Evolutionary conservation across 2,329 filamentous ascomycete genomes (phyloP), one percentile per base, ranked within the genome.

Genomic region (Onygenales sp.): DNA sequence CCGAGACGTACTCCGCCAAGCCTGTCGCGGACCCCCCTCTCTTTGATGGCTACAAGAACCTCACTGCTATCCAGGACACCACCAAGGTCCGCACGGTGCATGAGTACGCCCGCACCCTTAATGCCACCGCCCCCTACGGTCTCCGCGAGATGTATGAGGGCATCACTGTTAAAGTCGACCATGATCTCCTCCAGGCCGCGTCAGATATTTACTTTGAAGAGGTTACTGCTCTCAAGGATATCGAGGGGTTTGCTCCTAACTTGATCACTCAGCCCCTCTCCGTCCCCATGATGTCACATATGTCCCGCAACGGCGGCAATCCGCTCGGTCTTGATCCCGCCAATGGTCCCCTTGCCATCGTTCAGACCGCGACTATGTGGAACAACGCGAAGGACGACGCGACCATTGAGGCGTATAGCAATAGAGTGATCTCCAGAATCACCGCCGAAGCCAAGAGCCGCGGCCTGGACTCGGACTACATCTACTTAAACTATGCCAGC

Each of bases 231-330:
- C 10, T 47, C 44, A 47, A 27, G 10, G 44, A 33, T 14, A 11
- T 31, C 44, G 13, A 13, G 7, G 44, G 44, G 8, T 47, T 47
- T 33, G 10, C 11, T 8, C 44, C 44, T 11, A 14, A 7, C 27
- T 7, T 47, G 3, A 31, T n/a, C 13, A 21, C 27, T 56, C 67
- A 71, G 51, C 61, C 61, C 11, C 63, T 73, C n/a, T 63, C 69
- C 10, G 57, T 60, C 8, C 56, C 62, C 13, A 64, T 64, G 50
- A 53, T 65, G n/a, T 58, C 60, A 17, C 62, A 62, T 9, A 63
- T 65, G 62, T 56, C 54, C 11, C 62, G 64, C 42, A 58, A 60
- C 49, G 67, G 69, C 8, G 65, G 64, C 5, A 71, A 71, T 52
- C 57, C 67, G 0, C 59, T 71, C 0, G 68, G 66, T 2, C 58